These are phyloP conservation scores for Acmispon strigosus DNA, from an alignment of 306 rosid species.

Conservation along the genomic window DNA sequence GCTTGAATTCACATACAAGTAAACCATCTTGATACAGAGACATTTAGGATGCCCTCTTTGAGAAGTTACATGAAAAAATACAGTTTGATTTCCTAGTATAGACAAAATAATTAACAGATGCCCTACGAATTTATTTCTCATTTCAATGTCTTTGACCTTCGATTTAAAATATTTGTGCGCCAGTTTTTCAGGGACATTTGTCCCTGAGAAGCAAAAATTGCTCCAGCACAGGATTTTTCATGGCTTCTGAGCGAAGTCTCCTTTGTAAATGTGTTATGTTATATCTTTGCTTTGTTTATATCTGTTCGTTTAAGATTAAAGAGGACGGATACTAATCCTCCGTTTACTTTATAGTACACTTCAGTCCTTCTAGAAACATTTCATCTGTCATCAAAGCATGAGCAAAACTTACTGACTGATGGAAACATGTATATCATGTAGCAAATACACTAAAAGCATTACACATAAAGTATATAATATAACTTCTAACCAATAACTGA, in stretches of 20 bases:
- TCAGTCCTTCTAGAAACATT: background rate
- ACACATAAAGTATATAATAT: background rate
- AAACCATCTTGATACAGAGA: constrained; percentile 3
- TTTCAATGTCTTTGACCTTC: constrained; percentile 4
- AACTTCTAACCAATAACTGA: constrained; percentile 6
- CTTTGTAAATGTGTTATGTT: background rate
- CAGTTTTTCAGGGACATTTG: constrained; percentile 1
- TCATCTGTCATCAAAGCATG: background rate
- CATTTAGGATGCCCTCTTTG: background rate
- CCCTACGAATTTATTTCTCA: background rate
- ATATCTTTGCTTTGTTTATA: background rate
- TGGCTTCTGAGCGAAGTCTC: background rate
- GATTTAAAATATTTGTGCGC: background rate
- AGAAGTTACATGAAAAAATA: background rate
- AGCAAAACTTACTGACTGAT: background rate
- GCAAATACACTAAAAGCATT: constrained; percentile 5
- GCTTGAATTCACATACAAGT: constrained; percentile 8
- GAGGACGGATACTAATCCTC: constrained; percentile 4
- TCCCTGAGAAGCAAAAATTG: background rate
- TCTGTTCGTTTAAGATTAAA: background rate
- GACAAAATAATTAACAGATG: constrained; percentile 1
- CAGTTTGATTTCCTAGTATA: constrained; percentile 6
- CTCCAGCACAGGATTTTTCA: background rate
- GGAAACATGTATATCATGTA: constrained; percentile 10
- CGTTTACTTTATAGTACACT: constrained; percentile 3